A percentile compares a stretch with the other conserved stretches of the same genome.
Evolutionary conservation across 768 basidiomycete genomes (phyloP).

Genomic region (Leccinum subtestaceum): DNA sequence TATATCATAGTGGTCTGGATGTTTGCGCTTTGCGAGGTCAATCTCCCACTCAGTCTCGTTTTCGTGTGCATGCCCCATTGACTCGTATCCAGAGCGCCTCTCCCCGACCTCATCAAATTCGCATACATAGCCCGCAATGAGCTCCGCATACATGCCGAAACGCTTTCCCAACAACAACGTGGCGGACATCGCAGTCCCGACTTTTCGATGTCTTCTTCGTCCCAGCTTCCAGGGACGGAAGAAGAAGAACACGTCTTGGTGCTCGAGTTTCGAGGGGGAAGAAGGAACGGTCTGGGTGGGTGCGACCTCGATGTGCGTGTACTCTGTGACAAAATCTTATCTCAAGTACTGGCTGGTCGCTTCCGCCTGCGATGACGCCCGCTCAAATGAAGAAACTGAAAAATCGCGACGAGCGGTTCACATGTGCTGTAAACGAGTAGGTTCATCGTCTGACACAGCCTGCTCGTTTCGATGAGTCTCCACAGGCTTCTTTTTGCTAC

Average conservation of each 20-base stretch:
- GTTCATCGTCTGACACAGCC: constrained; percentile 8
- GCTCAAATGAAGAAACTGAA: constrained; percentile 66
- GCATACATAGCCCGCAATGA: constrained; percentile 72
- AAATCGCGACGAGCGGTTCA: constrained; percentile 63
- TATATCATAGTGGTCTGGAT: constrained; percentile 38
- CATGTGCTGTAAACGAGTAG: constrained; percentile 67
- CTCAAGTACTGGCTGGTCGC: constrained; percentile 18
- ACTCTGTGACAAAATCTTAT: background rate
- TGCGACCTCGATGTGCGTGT: background rate
- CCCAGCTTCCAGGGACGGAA: constrained; percentile 25
- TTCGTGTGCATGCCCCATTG: background rate
- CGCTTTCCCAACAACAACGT: constrained; percentile 18
- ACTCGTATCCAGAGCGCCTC: constrained; percentile 53
- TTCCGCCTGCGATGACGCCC: constrained; percentile 45
- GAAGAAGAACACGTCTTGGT: constrained; percentile 50
- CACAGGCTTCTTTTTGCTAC: constrained; percentile 60
- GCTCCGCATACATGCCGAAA: constrained; percentile 51
- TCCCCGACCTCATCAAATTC: constrained; percentile 79
- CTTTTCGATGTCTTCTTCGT: constrained; percentile 33
- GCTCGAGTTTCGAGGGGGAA: constrained; percentile 45
- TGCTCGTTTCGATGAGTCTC: background rate
- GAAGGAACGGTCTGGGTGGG: constrained; percentile 29
- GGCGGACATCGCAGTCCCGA: constrained; percentile 42
- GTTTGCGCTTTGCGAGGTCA: constrained; percentile 37
- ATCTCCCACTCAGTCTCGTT: background rate